Evolutionary conservation across 306 rosid species (phyloP), one percentile per base, ranked within the genome.

Genomic region (Albizia julibrissin): DNA sequence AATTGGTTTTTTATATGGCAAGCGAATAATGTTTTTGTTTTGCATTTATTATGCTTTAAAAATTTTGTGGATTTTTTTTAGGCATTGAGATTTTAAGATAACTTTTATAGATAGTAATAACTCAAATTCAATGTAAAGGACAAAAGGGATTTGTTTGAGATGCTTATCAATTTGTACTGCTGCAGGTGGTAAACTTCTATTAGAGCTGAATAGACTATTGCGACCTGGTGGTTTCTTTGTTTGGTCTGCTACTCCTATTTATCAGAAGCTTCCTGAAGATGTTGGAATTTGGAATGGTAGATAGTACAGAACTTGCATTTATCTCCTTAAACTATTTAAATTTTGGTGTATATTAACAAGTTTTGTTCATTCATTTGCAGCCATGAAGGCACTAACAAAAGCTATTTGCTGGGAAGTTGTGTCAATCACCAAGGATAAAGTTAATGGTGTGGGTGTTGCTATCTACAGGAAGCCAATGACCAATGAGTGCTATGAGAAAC

Each of bases 191-290:
- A 96, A 96, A 83, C 98, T 96, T 90, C 97, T 96, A 69, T 80
- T 96, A 90, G 99, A 96, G 89, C 88, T 96, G 79, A 96, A 96
- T 84, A 93, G 99, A 74, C 83, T 96, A 71, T 87, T 96, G 94
- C 90, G 99, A 58, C 99, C 99, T 81, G 99, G 99, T 29, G 99
- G 99, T 75, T 91, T 83, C 91, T 93, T 96, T 78, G 92, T 96
- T 31, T 96, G 99, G 99, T 96, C 99, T 89, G 99, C 99, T 80
- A 96, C 99, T 82, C 99, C 99, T 26, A 76, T 96, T 78, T 96
- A 96, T 88, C 97, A 93, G 88, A 93, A 96, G 90, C 83, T 82
- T 58, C 74, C 90, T 27, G 99, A 93, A 80, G 99, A 96, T 82
- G 97, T 84, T 79, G 92, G 49, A 86, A 96, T 96, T 84, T 96